Base-by-base conservation (phyloP, 106 monocot species). In the Apostasia ramifera region DNA sequence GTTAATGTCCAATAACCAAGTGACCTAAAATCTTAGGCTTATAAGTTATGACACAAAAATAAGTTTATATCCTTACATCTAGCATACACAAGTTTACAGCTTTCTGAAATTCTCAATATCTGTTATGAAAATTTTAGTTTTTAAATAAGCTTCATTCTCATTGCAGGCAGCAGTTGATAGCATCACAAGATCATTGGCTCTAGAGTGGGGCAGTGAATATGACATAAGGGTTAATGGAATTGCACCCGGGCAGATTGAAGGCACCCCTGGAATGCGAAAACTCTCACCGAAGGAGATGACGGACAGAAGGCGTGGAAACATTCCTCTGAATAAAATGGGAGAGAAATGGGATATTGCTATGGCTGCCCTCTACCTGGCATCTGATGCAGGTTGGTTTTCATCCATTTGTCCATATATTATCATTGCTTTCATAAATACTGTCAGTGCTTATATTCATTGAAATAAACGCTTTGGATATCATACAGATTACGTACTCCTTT, bases 121-220 rank as follows among this genome's bases (percentile, higher is more conserved):
- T 14, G 4, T 50, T 9, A 48, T 13, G 4, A 12, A n/a, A 55
- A 4, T 13, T 66, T 69, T 6, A 52, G 52, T 52, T 52, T 52
- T 52, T 6, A 52, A 52, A 52, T n/a, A 39, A 13, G 38, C 13
- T 6, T 9, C 14, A 11, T 9, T 59, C 59, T 59, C 37, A 40
- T 46, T 51, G 44, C 63, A 93, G 93, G 89, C 93, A 44, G 93
- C 89, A 4, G 89, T 93, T 71, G 93, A 93, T 72, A 88, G 88
- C 64, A 82, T 88, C 10, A 93, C 93, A 55, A 82, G 93, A 68
- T 86, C 83, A 4, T 78, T 89, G 76, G 89, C 93, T 57, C 68
- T 95, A 54, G 89, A 92, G 52, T 95, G 95, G 95, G 91, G 95
- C 39, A 82, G 82, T 53, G 95, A 95, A 86, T 95, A 95, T 69